These are phyloP conservation scores for Cotoneaster glaucophyllus DNA, from an alignment of 306 rosid species.

Conservation along the genomic window DNA sequence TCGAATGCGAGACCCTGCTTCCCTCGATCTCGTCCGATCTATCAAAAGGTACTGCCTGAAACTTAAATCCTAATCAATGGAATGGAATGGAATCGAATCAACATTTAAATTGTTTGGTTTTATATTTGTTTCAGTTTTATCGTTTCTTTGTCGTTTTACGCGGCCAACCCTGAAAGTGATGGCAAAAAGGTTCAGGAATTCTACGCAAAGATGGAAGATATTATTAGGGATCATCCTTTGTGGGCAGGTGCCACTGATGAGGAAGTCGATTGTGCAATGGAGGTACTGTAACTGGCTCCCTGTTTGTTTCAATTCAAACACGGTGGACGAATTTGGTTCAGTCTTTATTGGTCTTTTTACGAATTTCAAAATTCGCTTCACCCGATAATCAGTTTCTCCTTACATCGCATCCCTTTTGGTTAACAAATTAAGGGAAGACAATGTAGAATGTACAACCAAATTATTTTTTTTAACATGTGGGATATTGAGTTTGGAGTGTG, in stretches of 20 bases:
- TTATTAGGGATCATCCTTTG: slow-evolving; percentile 48
- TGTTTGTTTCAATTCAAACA: not conserved
- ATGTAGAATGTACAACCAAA: not conserved
- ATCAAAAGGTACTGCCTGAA: slow-evolving; percentile 41
- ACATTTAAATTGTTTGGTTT: not conserved
- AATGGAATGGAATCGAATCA: not conserved
- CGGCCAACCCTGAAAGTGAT: slow-evolving; percentile 38
- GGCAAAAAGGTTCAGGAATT: slow-evolving; percentile 41
- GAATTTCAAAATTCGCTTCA: not conserved
- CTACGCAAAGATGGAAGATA: slow-evolving; percentile 34
- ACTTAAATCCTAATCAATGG: not conserved
- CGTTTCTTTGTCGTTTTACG: slow-evolving; percentile 37
- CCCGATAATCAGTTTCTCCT: not conserved
- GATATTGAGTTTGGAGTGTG: not conserved
- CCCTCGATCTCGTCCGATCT: slow-evolving; percentile 61
- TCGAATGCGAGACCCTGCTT: slow-evolving; percentile 78
- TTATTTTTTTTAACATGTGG: not conserved
- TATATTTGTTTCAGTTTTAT: slow-evolving; percentile 30
- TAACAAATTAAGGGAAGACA: not conserved
- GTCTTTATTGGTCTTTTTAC: not conserved
- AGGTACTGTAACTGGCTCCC: slow-evolving; percentile 18
- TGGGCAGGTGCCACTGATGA: slow-evolving; percentile 55
- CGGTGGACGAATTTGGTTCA: not conserved
- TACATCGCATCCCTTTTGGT: not conserved
- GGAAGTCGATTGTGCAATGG: slow-evolving; percentile 63